A percentile compares a stretch with the other conserved stretches of the same genome.
These are phyloP conservation scores for Diplosphaera chodatii DNA, from an alignment of 139 green algal species.

Conservation along the genomic window DNA sequence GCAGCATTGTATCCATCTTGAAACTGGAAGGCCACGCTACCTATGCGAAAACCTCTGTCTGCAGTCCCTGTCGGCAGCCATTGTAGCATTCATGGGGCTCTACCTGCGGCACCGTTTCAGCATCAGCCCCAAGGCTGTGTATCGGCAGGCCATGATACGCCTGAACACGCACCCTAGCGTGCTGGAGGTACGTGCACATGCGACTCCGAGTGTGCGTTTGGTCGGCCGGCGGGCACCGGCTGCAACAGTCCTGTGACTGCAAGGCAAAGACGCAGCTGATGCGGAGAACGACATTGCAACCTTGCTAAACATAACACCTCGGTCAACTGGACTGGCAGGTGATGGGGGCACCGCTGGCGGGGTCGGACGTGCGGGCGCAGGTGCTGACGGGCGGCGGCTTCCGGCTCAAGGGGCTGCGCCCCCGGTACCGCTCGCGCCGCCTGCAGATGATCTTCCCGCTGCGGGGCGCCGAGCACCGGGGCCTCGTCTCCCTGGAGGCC, in stretches of 20 bases:
- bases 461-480: conserved; percentile 51
- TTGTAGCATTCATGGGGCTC: conserved; percentile 26
- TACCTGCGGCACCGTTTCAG: conserved; percentile 31
- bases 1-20: too few relatives aligned
- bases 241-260: too few relatives aligned
- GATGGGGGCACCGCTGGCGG: conserved; percentile 65
- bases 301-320: too few relatives aligned
- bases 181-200: conserved; percentile 44
- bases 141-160: conserved; percentile 50
- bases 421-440: conserved; percentile 36
- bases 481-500: conserved; percentile 71
- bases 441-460: conserved; percentile 78
- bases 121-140: conserved; percentile 49
- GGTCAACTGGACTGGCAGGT: conserved; percentile 31
- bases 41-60: not conserved
- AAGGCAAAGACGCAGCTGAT: too few relatives aligned
- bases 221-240: too few relatives aligned
- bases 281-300: too few relatives aligned
- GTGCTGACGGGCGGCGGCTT: conserved; percentile 60
- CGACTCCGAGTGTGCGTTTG: too few relatives aligned
- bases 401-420: conserved; percentile 35
- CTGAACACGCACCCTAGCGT: conserved; percentile 62
- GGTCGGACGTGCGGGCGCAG: conserved; percentile 46
- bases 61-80: conserved; percentile 35
- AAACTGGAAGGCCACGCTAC: too few relatives aligned